A percentile compares a stretch with the other conserved stretches of the same genome.
phyloP scores from a whole-genome alignment of 2,329 filamentous ascomycete genomes.

The Orbilia oligospora region DNA sequence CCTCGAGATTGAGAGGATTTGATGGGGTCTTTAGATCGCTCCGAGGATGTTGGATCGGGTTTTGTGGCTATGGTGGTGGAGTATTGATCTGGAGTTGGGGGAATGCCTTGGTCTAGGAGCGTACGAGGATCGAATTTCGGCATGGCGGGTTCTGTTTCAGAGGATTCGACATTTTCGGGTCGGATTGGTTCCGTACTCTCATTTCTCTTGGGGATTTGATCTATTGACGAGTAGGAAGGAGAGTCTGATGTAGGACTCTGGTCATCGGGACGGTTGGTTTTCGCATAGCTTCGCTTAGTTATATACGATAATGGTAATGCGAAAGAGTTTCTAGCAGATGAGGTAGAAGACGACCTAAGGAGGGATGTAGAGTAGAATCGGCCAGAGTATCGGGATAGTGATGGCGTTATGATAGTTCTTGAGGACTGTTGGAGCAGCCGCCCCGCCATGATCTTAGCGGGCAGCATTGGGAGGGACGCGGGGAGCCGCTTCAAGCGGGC shows the following conservation, averaged over 20 bases:
- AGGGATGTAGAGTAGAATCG: constrained; percentile 46
- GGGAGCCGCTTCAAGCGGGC: constrained; percentile 23
- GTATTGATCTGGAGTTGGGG: constrained; percentile 58
- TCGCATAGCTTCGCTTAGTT: constrained; percentile 30
- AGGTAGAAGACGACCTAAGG: neutral
- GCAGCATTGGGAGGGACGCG: constrained; percentile 13
- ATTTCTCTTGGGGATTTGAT: constrained; percentile 27
- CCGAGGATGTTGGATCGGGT: constrained; percentile 55
- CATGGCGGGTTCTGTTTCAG: constrained; percentile 19
- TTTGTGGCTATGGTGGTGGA: constrained; percentile 45
- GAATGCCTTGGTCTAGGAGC: constrained; percentile 59
- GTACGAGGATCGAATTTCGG: constrained; percentile 57
- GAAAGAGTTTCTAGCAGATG: constrained; percentile 1
- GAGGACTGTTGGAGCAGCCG: constrained; percentile 42
- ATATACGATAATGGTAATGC: constrained; percentile 29
- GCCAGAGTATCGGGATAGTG: constrained; percentile 29
- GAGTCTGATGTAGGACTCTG: neutral
- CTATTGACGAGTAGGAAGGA: constrained; percentile 14
- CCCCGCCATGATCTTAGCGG: constrained; percentile 59
- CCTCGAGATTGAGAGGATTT: constrained; percentile 41
- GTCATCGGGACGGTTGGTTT: neutral
- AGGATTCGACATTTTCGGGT: neutral
- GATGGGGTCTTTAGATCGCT: constrained; percentile 46
- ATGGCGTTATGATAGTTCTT: constrained; percentile 7
- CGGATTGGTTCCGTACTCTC: constrained; percentile 5